Evolutionary conservation across 768 basidiomycete genomes (phyloP), one percentile per base, ranked within the genome.

Genomic region (Clitopilus hobsonii): DNA sequence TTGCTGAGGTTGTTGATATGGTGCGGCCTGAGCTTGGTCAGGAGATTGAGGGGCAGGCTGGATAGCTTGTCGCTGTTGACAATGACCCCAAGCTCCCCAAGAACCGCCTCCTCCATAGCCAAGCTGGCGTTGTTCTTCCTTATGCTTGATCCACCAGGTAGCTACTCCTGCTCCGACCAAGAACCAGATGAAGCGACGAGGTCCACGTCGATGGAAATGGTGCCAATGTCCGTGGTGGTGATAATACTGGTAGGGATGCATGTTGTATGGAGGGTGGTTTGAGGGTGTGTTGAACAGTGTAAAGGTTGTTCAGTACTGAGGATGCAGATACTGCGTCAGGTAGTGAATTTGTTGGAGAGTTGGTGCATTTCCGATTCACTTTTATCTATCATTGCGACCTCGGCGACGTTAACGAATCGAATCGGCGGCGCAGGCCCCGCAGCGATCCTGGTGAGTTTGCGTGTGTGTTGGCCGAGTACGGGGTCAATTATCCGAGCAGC

Each of bases 151-250:
- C 70, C 66, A 74, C 41, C 67, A 66, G n/a, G 69, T 69, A 36
- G 74, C 75, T 51, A 69, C 61, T 2, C 69, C 71, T 5, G 82
- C 85, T 56, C 88, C 88, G 59, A 88, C 18, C 60, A 77, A 7
- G 74, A 89, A 87, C 88, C 88, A 89, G 65, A 89, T 26, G 53
- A 87, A 38, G 58, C 88, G 84, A 41, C 80, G 80, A n/a, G 81
- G 80, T 5, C 77, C 66, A 28, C 66, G 63, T 32, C 58, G 41
- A 20, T 45, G 41, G 41, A 45, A 45, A 26, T 49, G 50, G 38
- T 56, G 51, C 57, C 56, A 62, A 51, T 51, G 54, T 16, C 54
- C 32, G 2, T 36, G 32, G 10, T 3, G 41, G 8, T 7, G 38
- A 6, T 20, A 16, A 20, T 45, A 45, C 10, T 45, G 41, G 14